Base-by-base conservation (phyloP, 306 rosid species). In the Canavalia ensiformis region DNA sequence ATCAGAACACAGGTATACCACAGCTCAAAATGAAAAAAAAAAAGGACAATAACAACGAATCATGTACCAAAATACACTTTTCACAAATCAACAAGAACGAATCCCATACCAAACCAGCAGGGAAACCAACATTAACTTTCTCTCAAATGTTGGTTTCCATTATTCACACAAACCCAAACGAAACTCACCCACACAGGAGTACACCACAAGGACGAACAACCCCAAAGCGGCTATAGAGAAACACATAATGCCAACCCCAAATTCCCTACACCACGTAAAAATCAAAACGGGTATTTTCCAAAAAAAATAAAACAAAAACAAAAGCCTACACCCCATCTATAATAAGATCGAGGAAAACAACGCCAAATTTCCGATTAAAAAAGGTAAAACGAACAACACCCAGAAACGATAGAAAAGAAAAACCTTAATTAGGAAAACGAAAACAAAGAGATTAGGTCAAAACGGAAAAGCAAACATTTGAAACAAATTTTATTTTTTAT, bases 11-110 rank as follows among this genome's bases (percentile, higher is more conserved):
- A 75, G 7, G 4, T 6, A 58, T 7, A 59, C 58, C 10, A 28
- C 29, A 73, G 44, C 74, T 50, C 47, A 1, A 62, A 56, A 37
- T 33, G 60, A n/a, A 6, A 6, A 57, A 39, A 39, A 28, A 6
- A 5, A 2, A 42, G 25, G 25, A 18, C 25, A 18, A 18, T 18
- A 18, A 18, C 13, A 42, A 49, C 25, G 35, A 37, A 60, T 33
- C 31, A 5, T 18, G 8, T 29, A 30, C 55, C 3, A 12, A 3
- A 41, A 7, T 7, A 3, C 11, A 33, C 33, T 51, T 49, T 33
- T 8, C 45, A 46, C 75, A 49, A 31, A 74, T 64, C 60, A 56
- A 66, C 39, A 75, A 70, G 6, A 63, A 67, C 30, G 56, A 68
- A 33, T 60, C 13, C 13, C 63, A 33, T 3, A 31, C 12, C 13